phyloP scores from a whole-genome alignment of 331 rosid genomes.

The Telfairia occidentalis region DNA sequence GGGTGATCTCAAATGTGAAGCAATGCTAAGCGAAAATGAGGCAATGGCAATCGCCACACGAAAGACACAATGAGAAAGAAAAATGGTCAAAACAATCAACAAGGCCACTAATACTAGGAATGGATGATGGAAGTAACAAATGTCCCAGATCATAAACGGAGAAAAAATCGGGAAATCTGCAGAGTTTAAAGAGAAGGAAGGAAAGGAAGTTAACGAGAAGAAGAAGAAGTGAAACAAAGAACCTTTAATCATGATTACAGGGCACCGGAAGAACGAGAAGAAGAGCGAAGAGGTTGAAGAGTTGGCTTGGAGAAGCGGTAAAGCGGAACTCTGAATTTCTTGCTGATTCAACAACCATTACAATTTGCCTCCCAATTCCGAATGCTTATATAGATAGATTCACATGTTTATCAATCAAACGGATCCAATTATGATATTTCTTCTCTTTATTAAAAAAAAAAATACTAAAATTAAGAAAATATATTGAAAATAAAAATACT shows the following conservation, averaged over 20 bases:
- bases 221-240: slow-evolving; percentile 21
- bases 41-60: background rate
- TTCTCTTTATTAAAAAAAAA: no score
- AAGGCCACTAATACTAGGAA: no score
- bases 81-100: background rate
- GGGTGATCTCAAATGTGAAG: background rate
- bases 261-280: slow-evolving; percentile 5
- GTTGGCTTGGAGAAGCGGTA: slow-evolving; percentile 66
- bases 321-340: slow-evolving; percentile 15
- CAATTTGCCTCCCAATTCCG: background rate
- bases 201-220: background rate
- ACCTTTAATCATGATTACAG: slow-evolving; percentile 72
- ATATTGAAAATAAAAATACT: background rate
- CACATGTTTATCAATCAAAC: background rate
- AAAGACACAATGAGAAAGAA: background rate
- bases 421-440: background rate
- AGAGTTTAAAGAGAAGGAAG: background rate
- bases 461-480: no score
- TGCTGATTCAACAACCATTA: slow-evolving; percentile 8
- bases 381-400: background rate
- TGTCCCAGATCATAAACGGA: background rate
- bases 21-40: background rate
- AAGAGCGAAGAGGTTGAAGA: slow-evolving; percentile 13
- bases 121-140: background rate
- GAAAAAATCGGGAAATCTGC: slow-evolving; percentile 1